A percentile compares a stretch with the other conserved stretches of the same genome.
Conservation (phyloP, 2,329 filamentous ascomycete species). For the Aspergillus sp. region DNA sequence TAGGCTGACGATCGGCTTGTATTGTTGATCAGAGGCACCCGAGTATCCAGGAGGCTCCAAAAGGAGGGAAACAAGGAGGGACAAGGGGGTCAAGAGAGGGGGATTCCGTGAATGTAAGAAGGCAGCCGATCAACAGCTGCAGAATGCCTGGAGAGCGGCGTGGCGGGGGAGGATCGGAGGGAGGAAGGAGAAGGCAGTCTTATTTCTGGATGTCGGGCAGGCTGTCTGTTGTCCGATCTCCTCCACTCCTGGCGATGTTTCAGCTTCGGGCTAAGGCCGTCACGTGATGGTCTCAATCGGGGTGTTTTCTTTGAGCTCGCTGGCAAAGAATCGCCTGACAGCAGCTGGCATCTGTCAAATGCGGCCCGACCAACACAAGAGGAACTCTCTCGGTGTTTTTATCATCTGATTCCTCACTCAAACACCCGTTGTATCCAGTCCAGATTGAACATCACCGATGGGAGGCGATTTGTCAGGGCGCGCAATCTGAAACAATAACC, state of each 20-base stretch:
- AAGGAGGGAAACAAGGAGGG: background rate
- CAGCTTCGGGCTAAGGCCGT: background rate
- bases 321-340: background rate
- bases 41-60: background rate
- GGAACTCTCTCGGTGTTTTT: background rate
- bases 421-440: background rate
- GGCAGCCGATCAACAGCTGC: slow-evolving; percentile 9
- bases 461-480: slow-evolving; percentile 20
- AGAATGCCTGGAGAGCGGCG: background rate
- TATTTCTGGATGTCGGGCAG: background rate
- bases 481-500: slow-evolving; percentile 23
- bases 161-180: background rate
- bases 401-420: background rate
- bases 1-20: slow-evolving; percentile 11
- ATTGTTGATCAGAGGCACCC: slow-evolving; percentile 6
- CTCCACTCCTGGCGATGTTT: slow-evolving; percentile 4
- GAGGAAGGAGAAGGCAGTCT: slow-evolving; percentile 1
- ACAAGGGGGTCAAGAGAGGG: slow-evolving; percentile 1
- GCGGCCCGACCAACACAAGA: background rate
- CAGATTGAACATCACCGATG: slow-evolving; percentile 1
- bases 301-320: background rate
- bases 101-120: background rate
- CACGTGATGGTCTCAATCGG: slow-evolving; percentile 4
- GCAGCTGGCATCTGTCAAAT: background rate
- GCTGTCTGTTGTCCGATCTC: background rate